Evolutionary conservation across 257 asterid species (phyloP).

Genomic region (Asclepias syriaca): DNA sequence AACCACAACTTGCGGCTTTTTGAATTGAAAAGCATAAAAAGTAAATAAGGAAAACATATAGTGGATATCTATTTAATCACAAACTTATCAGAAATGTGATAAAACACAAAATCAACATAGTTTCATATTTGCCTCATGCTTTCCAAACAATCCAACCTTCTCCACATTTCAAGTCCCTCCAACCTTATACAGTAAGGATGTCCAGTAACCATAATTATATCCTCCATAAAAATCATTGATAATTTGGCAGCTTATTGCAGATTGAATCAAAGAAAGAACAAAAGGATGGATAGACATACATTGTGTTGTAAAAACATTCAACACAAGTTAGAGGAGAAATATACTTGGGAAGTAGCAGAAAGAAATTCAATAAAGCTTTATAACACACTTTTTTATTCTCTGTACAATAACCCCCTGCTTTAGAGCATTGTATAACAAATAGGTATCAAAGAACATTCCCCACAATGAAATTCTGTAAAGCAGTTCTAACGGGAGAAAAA

Average conservation of each 20-base stretch:
- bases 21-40: too few relatives aligned
- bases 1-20: too few relatives aligned
- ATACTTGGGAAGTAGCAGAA: background rate
- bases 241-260: background rate
- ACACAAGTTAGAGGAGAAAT: background rate
- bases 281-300: background rate
- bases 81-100: too few relatives aligned
- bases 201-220: background rate
- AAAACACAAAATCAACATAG: background rate
- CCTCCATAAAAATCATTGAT: background rate
- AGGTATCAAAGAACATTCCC: background rate
- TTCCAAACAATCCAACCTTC: background rate
- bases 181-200: too few relatives aligned
- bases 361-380: background rate
- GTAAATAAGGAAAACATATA: background rate
- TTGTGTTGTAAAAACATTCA: background rate
- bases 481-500: background rate
- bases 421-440: background rate
- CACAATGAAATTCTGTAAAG: too few relatives aligned
- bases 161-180: too few relatives aligned
- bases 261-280: background rate
- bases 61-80: background rate
- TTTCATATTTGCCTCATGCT: background rate
- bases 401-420: background rate
- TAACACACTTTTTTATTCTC: background rate